Percentiles rank a stretch among this genome's conserved stretches.
Evolutionary conservation across 192 early-diverging fungal species (phyloP).

Genomic region (Chytriomyces sp.): DNA sequence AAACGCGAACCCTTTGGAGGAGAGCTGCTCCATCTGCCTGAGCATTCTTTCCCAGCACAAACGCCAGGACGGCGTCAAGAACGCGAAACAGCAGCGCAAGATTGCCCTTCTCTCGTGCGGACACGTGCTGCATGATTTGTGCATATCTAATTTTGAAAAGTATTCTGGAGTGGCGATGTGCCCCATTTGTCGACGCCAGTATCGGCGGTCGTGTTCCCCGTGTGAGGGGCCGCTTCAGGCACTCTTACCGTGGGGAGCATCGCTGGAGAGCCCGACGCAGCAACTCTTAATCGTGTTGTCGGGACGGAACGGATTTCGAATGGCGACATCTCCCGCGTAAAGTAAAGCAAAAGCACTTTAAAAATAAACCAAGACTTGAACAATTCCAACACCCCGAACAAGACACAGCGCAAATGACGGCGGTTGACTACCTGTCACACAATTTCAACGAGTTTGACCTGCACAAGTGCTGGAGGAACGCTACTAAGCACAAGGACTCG

Average conservation of each 20-base stretch:
- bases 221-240: too few species aligned
- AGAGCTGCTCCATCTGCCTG: conserved; percentile 25
- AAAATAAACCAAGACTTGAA: too few species aligned
- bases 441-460: conserved; percentile 51
- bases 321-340: too few species aligned
- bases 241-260: too few species aligned
- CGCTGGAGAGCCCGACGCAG: too few species aligned
- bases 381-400: too few species aligned
- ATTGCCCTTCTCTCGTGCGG: conserved; percentile 24
- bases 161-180: not conserved
- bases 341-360: too few species aligned
- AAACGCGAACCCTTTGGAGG: conserved; percentile 1
- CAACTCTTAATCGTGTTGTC: too few species aligned
- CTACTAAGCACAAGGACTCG: conserved; percentile 48
- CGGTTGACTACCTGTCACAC: conserved; percentile 52
- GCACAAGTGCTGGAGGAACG: conserved; percentile 54
- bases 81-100: not conserved
- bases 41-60: not conserved
- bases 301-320: too few species aligned
- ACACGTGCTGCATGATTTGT: conserved; percentile 22
- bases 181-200: not conserved
- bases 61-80: not conserved
- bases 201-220: not conserved
- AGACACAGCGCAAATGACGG: conserved; percentile 6
- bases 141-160: conserved; percentile 27